These are phyloP conservation scores for Dichotomopilus funicola DNA, from an alignment of 2,329 filamentous ascomycete species.

Conservation along the genomic window DNA sequence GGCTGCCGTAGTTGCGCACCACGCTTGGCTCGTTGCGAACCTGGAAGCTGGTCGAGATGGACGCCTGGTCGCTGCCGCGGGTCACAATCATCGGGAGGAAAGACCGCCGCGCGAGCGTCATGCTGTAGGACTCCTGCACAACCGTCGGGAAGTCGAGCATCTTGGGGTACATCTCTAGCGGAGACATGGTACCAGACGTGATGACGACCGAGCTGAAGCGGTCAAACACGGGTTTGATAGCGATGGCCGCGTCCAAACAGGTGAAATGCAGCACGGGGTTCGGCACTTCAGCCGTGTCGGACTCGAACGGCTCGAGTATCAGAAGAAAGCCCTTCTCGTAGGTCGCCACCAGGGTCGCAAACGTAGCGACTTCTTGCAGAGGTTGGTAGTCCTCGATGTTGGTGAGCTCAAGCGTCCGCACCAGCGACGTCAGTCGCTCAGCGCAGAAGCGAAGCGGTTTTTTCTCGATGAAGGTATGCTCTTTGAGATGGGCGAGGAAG, in stretches of 20 bases:
- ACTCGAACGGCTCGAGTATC: constrained; percentile 96
- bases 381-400: constrained; percentile 98
- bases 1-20: constrained; percentile 91
- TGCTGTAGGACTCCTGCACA: constrained; percentile 92
- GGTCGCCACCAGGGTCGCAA: constrained; percentile 90
- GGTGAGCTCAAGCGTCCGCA: constrained; percentile 88
- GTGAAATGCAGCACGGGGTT: constrained; percentile 97
- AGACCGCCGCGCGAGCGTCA: constrained; percentile 90
- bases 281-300: constrained; percentile 87
- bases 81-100: constrained; percentile 98
- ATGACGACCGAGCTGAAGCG: constrained; percentile 98
- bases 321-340: constrained; percentile 95
- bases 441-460: constrained; percentile 93
- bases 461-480: constrained; percentile 95
- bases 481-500: constrained; percentile 85
- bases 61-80: constrained; percentile 85
- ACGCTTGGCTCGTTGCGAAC: constrained; percentile 93
- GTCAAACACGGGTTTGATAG: constrained; percentile 95
- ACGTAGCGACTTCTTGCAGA: constrained; percentile 93
- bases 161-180: constrained; percentile 97
- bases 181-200: constrained; percentile 94
- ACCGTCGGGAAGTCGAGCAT: constrained; percentile 93
- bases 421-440: constrained; percentile 86
- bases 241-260: constrained; percentile 93
- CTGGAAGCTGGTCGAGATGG: constrained; percentile 89